phyloP scores from a whole-genome alignment of 371 early-diverging fungal genomes.

The Dichotomocladium elegans region DNA sequence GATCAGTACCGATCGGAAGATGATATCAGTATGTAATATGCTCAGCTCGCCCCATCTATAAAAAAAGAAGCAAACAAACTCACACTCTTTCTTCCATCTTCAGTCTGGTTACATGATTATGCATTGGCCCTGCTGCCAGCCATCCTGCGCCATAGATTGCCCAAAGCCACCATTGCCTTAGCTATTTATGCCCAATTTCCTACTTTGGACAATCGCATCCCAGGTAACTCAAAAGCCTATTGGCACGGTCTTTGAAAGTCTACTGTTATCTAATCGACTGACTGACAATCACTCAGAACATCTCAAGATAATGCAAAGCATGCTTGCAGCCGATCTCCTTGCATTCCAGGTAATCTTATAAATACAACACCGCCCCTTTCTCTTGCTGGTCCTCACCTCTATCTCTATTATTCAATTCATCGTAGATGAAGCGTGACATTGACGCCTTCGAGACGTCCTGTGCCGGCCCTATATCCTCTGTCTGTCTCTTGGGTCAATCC shows the following conservation, averaged over 20 bases:
- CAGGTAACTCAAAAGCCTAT: too few relatives aligned
- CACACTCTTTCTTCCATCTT: slow-evolving; percentile 9
- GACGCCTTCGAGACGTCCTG: background rate
- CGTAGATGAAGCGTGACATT: background rate
- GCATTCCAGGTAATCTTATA: slow-evolving; percentile 6
- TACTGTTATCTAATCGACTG: too few relatives aligned
- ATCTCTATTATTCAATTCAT: too few relatives aligned
- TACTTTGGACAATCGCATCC: slow-evolving; percentile 1
- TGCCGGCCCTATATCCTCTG: background rate
- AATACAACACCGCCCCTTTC: background rate
- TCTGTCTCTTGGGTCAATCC: background rate
- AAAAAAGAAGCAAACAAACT: background rate
- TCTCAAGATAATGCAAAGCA: slow-evolving; percentile 7
- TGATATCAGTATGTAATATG: slow-evolving; percentile 78
- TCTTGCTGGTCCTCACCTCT: background rate
- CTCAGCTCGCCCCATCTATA: background rate
- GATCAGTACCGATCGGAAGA: slow-evolving; percentile 63
- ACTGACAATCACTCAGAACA: background rate
- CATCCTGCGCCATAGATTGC: slow-evolving; percentile 74
- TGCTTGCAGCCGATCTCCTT: slow-evolving; percentile 11
- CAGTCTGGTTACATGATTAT: slow-evolving; percentile 98
- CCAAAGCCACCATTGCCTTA: slow-evolving; percentile 86
- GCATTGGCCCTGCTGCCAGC: slow-evolving; percentile 93
- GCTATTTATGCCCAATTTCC: slow-evolving; percentile 98
- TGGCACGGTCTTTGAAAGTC: background rate